Evolutionary conservation across 2,329 filamentous ascomycete species (phyloP).

Genomic region (Allantophomopsis lycopodina): DNA sequence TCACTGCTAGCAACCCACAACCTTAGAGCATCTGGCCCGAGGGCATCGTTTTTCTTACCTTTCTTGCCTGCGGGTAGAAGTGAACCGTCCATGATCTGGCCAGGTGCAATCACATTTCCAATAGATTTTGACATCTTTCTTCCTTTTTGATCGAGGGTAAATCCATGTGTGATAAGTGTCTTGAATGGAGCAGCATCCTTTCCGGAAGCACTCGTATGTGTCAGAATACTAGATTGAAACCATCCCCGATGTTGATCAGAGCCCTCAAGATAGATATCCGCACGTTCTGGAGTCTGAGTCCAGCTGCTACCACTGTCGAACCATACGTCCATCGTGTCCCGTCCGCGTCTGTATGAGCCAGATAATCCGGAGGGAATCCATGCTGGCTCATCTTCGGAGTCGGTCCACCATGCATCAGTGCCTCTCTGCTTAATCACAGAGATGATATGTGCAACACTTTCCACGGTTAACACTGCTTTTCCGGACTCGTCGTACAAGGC

Average conservation of each 20-base stretch:
- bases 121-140: conserved; percentile 98
- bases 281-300: conserved; percentile 44
- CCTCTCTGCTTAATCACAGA: conserved; percentile 62
- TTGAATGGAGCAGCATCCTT: conserved; percentile 56
- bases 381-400: conserved; percentile 55
- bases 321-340: conserved; percentile 98
- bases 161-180: conserved; percentile 87
- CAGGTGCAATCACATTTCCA: conserved; percentile 73
- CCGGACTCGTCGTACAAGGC: conserved; percentile 66
- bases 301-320: conserved; percentile 97
- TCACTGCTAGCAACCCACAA: conserved; percentile 88
- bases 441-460: conserved; percentile 77
- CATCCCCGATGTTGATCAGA: conserved; percentile 94
- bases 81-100: conserved; percentile 74
- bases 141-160: conserved; percentile 78
- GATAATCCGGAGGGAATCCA: conserved; percentile 62
- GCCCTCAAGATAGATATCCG: conserved; percentile 87
- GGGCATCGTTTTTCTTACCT: conserved; percentile 45
- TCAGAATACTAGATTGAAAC: conserved; percentile 95
- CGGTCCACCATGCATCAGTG: conserved; percentile 91
- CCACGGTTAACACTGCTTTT: conserved; percentile 64
- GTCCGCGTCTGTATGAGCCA: conserved; percentile 56
- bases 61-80: conserved; percentile 57
- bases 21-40: conserved; percentile 78
- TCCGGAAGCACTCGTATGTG: conserved; percentile 42